A percentile compares a stretch with the other conserved stretches of the same genome.
Conservation (phyloP, 2,329 filamentous ascomycete species). For the Exophiala bonariae region DNA sequence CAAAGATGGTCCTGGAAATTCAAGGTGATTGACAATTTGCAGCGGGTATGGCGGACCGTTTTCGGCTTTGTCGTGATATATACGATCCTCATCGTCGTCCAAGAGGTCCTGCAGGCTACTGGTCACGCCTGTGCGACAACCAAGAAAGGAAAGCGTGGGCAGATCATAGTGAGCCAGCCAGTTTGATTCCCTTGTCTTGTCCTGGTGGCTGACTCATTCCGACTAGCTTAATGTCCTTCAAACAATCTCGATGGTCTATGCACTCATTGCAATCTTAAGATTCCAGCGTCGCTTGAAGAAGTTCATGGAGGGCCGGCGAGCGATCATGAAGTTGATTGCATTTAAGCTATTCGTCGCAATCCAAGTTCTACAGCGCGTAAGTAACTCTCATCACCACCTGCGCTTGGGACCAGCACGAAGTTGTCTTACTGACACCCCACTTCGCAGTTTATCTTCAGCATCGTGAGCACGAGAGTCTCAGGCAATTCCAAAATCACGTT, state of each 20-base stretch:
- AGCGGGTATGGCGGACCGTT: slow-evolving; percentile 63
- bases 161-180: slow-evolving; percentile 64
- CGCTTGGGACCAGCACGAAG: no score
- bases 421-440: slow-evolving; percentile 38
- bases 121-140: slow-evolving; percentile 75
- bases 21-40: neutral
- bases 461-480: slow-evolving; percentile 58
- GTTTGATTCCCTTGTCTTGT: neutral
- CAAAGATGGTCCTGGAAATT: neutral
- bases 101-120: slow-evolving; percentile 69
- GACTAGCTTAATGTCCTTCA: slow-evolving; percentile 41
- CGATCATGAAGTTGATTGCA: slow-evolving; percentile 45
- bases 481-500: slow-evolving; percentile 59
- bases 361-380: slow-evolving; percentile 73
- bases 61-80: slow-evolving; percentile 84
- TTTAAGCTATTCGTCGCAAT: slow-evolving; percentile 91
- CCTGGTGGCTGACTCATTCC: neutral
- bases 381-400: neutral
- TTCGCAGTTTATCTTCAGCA: slow-evolving; percentile 57
- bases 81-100: slow-evolving; percentile 74
- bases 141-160: slow-evolving; percentile 71
- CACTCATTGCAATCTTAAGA: slow-evolving; percentile 70
- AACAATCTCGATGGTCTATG: slow-evolving; percentile 32
- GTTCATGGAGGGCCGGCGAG: slow-evolving; percentile 53
- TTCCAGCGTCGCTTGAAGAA: slow-evolving; percentile 88